Conservation (phyloP, 2,329 filamentous ascomycete species). For the Colletotrichum orbiculare region DNA sequence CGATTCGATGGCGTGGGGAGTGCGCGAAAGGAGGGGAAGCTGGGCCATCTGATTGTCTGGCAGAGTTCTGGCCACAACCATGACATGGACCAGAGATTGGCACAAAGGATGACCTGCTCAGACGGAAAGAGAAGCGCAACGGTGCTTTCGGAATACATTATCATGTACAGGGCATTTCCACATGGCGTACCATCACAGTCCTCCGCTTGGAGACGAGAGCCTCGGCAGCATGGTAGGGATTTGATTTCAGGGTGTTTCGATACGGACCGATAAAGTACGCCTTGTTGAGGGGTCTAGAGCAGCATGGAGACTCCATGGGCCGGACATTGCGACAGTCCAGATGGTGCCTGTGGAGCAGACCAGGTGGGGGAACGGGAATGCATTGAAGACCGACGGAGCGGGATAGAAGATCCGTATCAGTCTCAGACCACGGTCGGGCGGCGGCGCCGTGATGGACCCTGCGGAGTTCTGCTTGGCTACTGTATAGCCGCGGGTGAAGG, state of each 20-base stretch:
- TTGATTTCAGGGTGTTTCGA: constrained; percentile 23
- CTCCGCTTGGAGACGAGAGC: constrained; percentile 1
- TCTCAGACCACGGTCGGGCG: background rate
- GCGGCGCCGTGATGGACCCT: background rate
- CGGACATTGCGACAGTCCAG: constrained; percentile 16
- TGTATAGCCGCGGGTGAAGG: constrained; percentile 9
- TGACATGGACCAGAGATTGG: background rate
- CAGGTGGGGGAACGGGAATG: constrained; percentile 9
- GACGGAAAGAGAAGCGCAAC: background rate
- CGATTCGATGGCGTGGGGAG: constrained; percentile 73
- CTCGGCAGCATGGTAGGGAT: constrained; percentile 2
- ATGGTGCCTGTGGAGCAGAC: constrained; percentile 24
- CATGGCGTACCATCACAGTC: constrained; percentile 22
- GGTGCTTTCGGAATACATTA: constrained; percentile 4
- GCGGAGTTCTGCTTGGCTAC: background rate
- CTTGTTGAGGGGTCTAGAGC: constrained; percentile 22
- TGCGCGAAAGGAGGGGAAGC: constrained; percentile 73
- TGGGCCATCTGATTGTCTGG: constrained; percentile 67
- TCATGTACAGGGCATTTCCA: constrained; percentile 15
- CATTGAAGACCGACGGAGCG: constrained; percentile 9
- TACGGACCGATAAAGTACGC: constrained; percentile 19
- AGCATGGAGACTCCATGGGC: constrained; percentile 8
- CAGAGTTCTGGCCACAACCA: background rate
- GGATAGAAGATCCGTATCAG: background rate
- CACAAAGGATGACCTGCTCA: constrained; percentile 5